These are phyloP conservation scores for Pseudocercospora crystallina DNA, from an alignment of 2,329 filamentous ascomycete species.

Conservation along the genomic window DNA sequence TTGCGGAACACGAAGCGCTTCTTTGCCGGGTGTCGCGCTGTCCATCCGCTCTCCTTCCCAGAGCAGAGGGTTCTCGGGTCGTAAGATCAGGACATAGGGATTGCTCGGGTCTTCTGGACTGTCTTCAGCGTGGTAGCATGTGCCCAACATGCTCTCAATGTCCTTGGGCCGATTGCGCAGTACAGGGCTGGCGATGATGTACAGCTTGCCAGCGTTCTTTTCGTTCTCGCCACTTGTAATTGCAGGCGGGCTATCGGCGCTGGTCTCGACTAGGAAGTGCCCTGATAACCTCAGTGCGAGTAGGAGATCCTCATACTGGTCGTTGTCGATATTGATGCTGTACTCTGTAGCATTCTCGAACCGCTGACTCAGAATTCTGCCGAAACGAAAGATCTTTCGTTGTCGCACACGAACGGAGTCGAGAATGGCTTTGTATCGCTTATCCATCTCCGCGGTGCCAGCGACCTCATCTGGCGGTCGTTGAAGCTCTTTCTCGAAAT, in stretches of 20 bases:
- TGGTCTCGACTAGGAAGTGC: slow-evolving; percentile 80
- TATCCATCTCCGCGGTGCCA: slow-evolving; percentile 76
- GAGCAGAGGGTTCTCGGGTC: slow-evolving; percentile 72
- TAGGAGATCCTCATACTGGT: slow-evolving; percentile 72
- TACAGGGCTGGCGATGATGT: slow-evolving; percentile 80
- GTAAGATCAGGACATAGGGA: slow-evolving; percentile 81
- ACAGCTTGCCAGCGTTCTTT: slow-evolving; percentile 51
- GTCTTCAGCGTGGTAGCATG: slow-evolving; percentile 69
- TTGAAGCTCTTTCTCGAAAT: slow-evolving; percentile 89
- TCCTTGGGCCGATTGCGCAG: slow-evolving; percentile 74
- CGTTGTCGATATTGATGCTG: slow-evolving; percentile 72
- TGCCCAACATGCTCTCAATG: slow-evolving; percentile 82
- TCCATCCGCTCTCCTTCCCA: slow-evolving; percentile 78
- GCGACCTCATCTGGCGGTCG: slow-evolving; percentile 79
- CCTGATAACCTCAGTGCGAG: slow-evolving; percentile 77
- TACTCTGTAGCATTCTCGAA: slow-evolving; percentile 98
- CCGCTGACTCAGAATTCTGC: slow-evolving; percentile 81
- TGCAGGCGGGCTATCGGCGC: slow-evolving; percentile 48
- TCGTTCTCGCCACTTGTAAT: slow-evolving; percentile 19
- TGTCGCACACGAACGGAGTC: slow-evolving; percentile 96
- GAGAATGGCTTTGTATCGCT: slow-evolving; percentile 90
- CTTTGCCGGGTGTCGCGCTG: slow-evolving; percentile 42
- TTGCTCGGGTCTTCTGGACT: slow-evolving; percentile 70
- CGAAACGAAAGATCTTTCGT: slow-evolving; percentile 94
- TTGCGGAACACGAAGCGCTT: slow-evolving; percentile 68